Evolutionary conservation across 768 basidiomycete genomes (phyloP).

Genomic region (Leccinellum rugosiceps): DNA sequence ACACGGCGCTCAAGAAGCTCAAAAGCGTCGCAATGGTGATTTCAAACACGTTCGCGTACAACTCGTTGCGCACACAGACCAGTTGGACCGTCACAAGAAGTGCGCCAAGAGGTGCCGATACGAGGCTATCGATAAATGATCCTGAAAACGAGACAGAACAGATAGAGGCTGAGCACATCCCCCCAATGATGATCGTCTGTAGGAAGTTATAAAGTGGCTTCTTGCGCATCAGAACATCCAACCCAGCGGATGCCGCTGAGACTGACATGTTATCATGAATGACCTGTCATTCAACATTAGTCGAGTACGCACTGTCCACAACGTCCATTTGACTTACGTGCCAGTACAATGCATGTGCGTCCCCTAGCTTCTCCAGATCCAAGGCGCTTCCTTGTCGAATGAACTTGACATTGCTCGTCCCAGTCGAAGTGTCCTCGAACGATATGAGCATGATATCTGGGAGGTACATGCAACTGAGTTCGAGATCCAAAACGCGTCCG

Average conservation of each 20-base stretch:
- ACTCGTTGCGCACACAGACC: constrained; percentile 67
- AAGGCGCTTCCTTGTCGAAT: constrained; percentile 69
- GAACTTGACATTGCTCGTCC: constrained; percentile 78
- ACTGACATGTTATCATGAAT: constrained; percentile 82
- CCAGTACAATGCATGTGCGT: constrained; percentile 73
- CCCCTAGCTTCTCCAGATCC: constrained; percentile 73
- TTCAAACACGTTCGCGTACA: constrained; percentile 80
- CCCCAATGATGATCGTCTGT: constrained; percentile 68
- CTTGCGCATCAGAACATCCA: constrained; percentile 73
- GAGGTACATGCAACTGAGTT: constrained; percentile 68
- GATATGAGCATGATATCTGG: constrained; percentile 76
- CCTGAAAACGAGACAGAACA: constrained; percentile 71
- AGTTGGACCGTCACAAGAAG: constrained; percentile 73
- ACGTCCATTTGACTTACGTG: constrained; percentile 38
- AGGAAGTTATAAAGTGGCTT: constrained; percentile 57
- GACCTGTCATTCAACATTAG: constrained; percentile 42
- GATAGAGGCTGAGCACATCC: constrained; percentile 73
- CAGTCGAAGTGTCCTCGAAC: constrained; percentile 77
- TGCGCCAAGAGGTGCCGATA: constrained; percentile 72
- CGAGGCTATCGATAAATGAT: constrained; percentile 72
- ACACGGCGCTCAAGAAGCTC: constrained; percentile 74
- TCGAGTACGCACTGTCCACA: background rate
- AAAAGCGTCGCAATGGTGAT: constrained; percentile 78
- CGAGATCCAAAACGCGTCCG: constrained; percentile 73
- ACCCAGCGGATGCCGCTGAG: constrained; percentile 61